Evolutionary conservation across 2,329 filamentous ascomycete species (phyloP).

Genomic region (Pseudogymnoascus sp.): DNA sequence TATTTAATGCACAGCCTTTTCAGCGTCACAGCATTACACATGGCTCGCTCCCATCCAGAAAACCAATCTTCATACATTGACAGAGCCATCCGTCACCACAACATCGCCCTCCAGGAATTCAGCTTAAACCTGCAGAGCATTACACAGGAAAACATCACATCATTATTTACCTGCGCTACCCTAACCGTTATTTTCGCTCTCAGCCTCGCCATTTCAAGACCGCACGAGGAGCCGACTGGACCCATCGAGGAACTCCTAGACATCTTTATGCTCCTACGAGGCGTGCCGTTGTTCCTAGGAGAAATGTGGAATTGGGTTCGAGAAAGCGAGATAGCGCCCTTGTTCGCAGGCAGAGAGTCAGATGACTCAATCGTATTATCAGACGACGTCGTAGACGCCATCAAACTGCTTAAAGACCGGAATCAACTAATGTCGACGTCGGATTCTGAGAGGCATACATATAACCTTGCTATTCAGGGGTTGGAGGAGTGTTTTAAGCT

Average conservation of each 20-base stretch:
- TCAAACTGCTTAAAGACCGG: not conserved
- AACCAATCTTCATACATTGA: constrained; percentile 1
- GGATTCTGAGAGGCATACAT: not conserved
- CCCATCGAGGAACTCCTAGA: not conserved
- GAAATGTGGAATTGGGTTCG: not conserved
- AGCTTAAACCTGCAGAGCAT: constrained; percentile 9
- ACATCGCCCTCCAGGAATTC: constrained; percentile 7
- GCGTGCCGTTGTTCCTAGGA: not conserved
- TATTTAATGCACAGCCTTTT: constrained; percentile 14
- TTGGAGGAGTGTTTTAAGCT: not conserved
- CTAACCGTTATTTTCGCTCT: constrained; percentile 9
- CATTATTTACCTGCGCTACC: constrained; percentile 14
- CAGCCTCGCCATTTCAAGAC: not conserved
- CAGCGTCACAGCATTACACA: constrained; percentile 14
- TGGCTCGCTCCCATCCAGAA: constrained; percentile 10
- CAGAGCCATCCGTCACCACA: constrained; percentile 12
- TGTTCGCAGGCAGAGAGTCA: not conserved
- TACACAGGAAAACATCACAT: constrained; percentile 2
- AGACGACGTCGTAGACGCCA: not conserved
- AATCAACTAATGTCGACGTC: not conserved
- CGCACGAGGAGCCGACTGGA: not conserved
- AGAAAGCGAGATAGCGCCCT: not conserved
- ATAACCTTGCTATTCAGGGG: not conserved
- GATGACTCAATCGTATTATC: not conserved
- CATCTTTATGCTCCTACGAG: not conserved